phyloP scores from a whole-genome alignment of 2,329 filamentous ascomycete genomes.

The Monilinia polystroma region DNA sequence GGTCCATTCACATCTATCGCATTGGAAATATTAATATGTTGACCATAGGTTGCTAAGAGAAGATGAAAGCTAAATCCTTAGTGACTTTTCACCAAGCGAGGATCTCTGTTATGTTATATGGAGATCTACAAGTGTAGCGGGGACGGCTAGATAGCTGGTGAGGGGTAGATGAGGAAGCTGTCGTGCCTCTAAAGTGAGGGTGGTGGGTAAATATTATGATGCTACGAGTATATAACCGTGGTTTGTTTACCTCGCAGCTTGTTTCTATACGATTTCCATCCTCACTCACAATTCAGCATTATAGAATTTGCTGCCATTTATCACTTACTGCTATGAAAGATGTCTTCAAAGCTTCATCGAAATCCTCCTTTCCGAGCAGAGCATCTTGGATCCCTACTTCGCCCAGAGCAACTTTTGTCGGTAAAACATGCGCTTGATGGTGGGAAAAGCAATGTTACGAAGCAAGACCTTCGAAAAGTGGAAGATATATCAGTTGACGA shows the following conservation, averaged over 20 bases:
- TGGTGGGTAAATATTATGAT: not conserved
- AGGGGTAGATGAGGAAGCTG: not conserved
- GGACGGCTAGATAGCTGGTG: not conserved
- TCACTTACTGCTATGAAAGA: conserved; percentile 3
- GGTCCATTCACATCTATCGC: too few relatives aligned
- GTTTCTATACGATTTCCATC: not conserved
- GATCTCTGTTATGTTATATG: not conserved
- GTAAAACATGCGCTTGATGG: conserved; percentile 53
- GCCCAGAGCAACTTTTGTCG: conserved; percentile 55
- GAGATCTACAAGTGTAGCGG: not conserved
- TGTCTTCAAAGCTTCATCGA: conserved; percentile 29
- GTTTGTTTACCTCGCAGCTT: not conserved
- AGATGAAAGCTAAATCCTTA: not conserved
- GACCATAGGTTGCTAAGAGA: not conserved
- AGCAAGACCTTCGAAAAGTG: conserved; percentile 47
- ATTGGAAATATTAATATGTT: too few relatives aligned
- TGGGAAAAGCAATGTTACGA: conserved; percentile 39
- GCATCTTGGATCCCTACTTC: conserved; percentile 61
- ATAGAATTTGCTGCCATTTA: not conserved
- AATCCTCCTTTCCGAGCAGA: conserved; percentile 50
- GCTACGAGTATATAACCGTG: not conserved
- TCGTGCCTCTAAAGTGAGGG: not conserved
- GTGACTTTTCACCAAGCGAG: conserved; percentile 9
- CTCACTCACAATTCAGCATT: too few relatives aligned
- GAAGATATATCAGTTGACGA: conserved; percentile 59